A percentile compares a stretch with the other conserved stretches of the same genome.
Conservation (phyloP, 2,329 filamentous ascomycete species). For the Colletotrichum sojae region DNA sequence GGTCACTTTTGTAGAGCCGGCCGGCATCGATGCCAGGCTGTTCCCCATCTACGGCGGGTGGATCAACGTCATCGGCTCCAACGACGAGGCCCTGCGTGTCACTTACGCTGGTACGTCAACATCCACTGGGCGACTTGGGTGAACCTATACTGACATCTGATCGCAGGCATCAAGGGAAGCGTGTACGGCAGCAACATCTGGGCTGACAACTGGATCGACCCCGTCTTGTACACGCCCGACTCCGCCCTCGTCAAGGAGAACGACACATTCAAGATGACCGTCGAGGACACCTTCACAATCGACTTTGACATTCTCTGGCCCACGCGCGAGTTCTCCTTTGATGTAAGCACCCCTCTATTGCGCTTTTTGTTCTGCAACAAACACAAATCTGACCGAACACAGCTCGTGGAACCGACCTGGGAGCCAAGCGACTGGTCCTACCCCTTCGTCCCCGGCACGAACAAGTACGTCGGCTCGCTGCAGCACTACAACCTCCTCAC, state of each 20-base stretch:
- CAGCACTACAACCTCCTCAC: conserved; percentile 1
- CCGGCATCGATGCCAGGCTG: conserved; percentile 36
- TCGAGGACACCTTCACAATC: conserved; percentile 41
- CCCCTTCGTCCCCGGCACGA: conserved; percentile 60
- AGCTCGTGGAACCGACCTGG: conserved; percentile 27
- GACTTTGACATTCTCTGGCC: conserved; percentile 49
- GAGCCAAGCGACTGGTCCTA: conserved; percentile 58
- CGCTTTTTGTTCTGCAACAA: not conserved
- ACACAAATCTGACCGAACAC: not conserved
- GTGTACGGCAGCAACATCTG: conserved; percentile 52
- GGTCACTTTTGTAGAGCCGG: conserved; percentile 57
- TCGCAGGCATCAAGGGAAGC: conserved; percentile 47
- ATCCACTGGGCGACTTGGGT: not conserved
- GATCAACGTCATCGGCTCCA: conserved; percentile 44
- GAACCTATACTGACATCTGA: not conserved
- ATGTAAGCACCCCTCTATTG: not conserved
- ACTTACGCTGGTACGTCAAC: conserved; percentile 43
- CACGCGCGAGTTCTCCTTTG: conserved; percentile 57
- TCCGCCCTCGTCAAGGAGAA: conserved; percentile 43
- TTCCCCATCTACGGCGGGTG: conserved; percentile 47
- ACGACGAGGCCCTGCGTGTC: conserved; percentile 44
- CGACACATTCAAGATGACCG: conserved; percentile 54
- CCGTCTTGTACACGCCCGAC: conserved; percentile 53
- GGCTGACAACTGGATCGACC: conserved; percentile 28
- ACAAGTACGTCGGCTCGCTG: conserved; percentile 54